These are phyloP conservation scores for Phoenix roebelenii DNA, from an alignment of 176 grass and related monocot genomes.

Conservation along the genomic window DNA sequence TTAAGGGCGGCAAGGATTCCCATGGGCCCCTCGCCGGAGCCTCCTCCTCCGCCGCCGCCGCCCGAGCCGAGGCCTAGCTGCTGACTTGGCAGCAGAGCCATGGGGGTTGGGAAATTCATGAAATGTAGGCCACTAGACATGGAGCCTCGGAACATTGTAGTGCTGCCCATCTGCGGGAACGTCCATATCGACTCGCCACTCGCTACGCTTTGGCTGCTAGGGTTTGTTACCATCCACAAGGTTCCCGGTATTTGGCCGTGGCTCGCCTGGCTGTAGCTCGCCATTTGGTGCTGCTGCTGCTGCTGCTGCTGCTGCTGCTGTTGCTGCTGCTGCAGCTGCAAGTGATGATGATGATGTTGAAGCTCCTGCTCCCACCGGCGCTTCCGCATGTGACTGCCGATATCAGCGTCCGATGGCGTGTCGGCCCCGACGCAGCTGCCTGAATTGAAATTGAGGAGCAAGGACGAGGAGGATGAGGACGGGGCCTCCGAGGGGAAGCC, in stretches of 20 bases:
- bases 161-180: slow-evolving; percentile 11
- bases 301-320: neutral
- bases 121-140: slow-evolving; percentile 83
- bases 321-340: neutral
- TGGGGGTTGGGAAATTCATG: slow-evolving; percentile 89
- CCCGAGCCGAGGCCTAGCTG: slow-evolving; percentile 62
- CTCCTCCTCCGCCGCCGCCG: slow-evolving; percentile 10
- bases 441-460: slow-evolving; percentile 20
- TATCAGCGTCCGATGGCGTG: neutral
- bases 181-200: slow-evolving; percentile 13
- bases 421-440: slow-evolving; percentile 8
- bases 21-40: slow-evolving; percentile 55
- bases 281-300: slow-evolving; percentile 16
- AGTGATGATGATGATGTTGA: too few relatives aligned
- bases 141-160: slow-evolving; percentile 61
- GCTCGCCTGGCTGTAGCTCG: slow-evolving; percentile 19
- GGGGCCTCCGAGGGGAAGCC: slow-evolving; percentile 2
- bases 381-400: slow-evolving; percentile 2
- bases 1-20: slow-evolving; percentile 82
- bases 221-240: slow-evolving; percentile 26
- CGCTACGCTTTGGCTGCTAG: slow-evolving; percentile 1
- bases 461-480: slow-evolving; percentile 10
- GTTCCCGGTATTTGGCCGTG: slow-evolving; percentile 3
- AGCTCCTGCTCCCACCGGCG: slow-evolving; percentile 14
- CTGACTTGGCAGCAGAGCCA: slow-evolving; percentile 70